phyloP scores from a whole-genome alignment of 257 asterid genomes.

The Misopates orontium region DNA sequence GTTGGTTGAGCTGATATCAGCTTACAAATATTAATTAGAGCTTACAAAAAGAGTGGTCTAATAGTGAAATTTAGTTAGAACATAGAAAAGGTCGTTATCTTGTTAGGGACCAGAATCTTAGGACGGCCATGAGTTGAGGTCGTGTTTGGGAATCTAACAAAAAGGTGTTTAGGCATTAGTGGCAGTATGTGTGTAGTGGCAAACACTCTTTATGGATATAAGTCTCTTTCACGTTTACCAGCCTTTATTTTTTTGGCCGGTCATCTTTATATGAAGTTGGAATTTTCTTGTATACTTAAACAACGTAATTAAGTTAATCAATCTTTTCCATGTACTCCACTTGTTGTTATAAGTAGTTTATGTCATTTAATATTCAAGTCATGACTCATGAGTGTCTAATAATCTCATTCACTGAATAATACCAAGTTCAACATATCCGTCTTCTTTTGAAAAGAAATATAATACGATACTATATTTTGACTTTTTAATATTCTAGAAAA shows the following conservation, averaged over 20 bases:
- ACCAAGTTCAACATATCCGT: too few species aligned
- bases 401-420: too few species aligned
- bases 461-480: too few species aligned
- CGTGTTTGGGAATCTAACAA: slow-evolving; percentile 49
- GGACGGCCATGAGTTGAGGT: slow-evolving; percentile 68
- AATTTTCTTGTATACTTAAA: not conserved
- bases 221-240: slow-evolving; percentile 22
- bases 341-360: too few species aligned
- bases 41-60: not conserved
- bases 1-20: slow-evolving; percentile 41
- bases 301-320: too few species aligned
- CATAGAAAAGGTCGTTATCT: slow-evolving; percentile 43
- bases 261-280: not conserved
- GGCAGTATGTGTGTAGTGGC: slow-evolving; percentile 42
- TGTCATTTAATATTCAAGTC: too few species aligned
- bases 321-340: too few species aligned
- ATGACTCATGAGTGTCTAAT: too few species aligned
- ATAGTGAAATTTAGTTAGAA: slow-evolving; percentile 1
- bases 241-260: slow-evolving; percentile 2
- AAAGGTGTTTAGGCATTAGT: slow-evolving; percentile 51
- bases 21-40: slow-evolving; percentile 22
- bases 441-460: too few species aligned
- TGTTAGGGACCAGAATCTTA: slow-evolving; percentile 67
- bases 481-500: too few species aligned
- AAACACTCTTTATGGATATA: slow-evolving; percentile 44